Conservation (phyloP, 2,329 filamentous ascomycete species). For the Pyrenophora teres region DNA sequence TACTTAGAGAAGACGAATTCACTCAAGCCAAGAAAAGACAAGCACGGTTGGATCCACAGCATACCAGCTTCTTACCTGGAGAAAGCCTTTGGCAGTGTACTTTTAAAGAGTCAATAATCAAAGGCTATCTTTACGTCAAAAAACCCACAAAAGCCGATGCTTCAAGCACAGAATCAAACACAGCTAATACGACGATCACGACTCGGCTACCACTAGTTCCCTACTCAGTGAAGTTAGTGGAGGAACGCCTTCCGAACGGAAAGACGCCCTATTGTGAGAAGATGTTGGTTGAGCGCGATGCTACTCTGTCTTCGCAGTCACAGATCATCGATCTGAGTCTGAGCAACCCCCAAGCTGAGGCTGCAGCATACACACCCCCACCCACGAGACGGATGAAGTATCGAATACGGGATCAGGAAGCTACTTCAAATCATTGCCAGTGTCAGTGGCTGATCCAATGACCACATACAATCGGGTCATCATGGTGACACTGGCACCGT, state of each 20-base stretch:
- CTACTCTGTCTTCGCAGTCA: neutral
- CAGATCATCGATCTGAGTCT: conserved; percentile 9
- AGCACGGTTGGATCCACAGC: neutral
- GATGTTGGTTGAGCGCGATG: conserved; percentile 7
- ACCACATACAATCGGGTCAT: neutral
- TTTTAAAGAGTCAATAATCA: conserved; percentile 34
- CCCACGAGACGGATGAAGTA: conserved; percentile 1
- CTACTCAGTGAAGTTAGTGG: conserved; percentile 30
- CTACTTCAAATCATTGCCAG: conserved; percentile 14
- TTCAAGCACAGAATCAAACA: neutral
- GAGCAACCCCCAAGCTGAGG: conserved; percentile 7
- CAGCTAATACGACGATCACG: neutral
- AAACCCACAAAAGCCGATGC: neutral
- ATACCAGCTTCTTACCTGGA: conserved; percentile 16
- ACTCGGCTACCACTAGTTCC: conserved; percentile 18
- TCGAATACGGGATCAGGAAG: neutral
- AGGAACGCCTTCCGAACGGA: conserved; percentile 22
- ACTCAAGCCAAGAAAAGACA: neutral
- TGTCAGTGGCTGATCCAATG: conserved; percentile 31
- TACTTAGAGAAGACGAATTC: conserved; percentile 26
- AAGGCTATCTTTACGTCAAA: conserved; percentile 29
- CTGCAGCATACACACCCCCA: conserved; percentile 1
- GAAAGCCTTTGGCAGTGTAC: conserved; percentile 33
- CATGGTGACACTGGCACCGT: no score
- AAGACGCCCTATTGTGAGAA: conserved; percentile 31